Evolutionary conservation across 106 monocot species (phyloP).

Genomic region (Cymbidium sinense): DNA sequence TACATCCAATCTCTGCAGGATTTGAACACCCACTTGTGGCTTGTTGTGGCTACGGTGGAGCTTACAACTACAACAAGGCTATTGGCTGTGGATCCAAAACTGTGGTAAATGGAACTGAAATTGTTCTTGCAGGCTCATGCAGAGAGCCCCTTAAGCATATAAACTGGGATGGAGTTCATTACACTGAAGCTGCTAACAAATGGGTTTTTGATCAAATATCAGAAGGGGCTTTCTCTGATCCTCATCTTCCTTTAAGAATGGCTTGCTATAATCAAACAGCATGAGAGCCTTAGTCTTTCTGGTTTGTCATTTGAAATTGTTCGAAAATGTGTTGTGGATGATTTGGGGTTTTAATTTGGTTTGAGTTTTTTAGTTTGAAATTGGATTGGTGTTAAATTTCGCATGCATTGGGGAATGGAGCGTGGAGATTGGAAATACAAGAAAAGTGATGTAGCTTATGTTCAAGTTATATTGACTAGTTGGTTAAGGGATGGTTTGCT

Average conservation of each 20-base stretch:
- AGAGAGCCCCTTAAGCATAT: conserved; percentile 22
- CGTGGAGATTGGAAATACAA: no score
- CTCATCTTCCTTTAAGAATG: conserved; percentile 23
- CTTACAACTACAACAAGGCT: conserved; percentile 36
- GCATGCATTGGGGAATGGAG: no score
- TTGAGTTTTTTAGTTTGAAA: no score
- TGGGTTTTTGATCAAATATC: conserved; percentile 45
- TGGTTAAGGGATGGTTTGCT: no score
- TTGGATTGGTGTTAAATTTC: no score
- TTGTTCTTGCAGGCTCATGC: conserved; percentile 35
- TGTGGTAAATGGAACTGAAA: conserved; percentile 28
- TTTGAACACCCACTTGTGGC: conserved; percentile 41
- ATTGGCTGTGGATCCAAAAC: conserved; percentile 27
- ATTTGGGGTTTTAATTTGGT: no score
- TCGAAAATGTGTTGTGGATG: no score
- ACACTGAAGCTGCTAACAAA: conserved; percentile 55
- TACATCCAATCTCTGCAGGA: conserved; percentile 19
- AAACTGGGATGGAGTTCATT: conserved; percentile 57
- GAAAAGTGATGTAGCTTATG: no score
- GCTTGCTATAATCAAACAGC: conserved; percentile 21
- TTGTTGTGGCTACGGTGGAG: conserved; percentile 55
- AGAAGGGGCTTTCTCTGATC: conserved; percentile 37
- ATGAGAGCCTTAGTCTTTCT: neutral
- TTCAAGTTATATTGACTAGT: no score
- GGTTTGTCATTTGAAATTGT: neutral